phyloP scores from a whole-genome alignment of 192 early-diverging fungal species.

The Umbelopsis vinacea region DNA sequence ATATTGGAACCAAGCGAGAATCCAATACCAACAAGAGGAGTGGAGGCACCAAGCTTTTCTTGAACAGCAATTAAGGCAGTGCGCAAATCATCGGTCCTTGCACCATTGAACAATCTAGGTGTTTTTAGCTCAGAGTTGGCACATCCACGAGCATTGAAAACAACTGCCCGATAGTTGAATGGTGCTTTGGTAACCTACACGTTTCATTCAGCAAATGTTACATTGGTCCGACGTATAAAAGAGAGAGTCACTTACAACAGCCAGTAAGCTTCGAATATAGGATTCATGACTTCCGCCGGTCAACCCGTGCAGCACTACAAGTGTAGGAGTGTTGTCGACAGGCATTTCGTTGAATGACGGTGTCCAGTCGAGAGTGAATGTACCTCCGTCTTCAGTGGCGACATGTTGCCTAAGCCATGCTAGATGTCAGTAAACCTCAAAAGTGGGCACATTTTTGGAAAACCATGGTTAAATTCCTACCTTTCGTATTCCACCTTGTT shows the following conservation, averaged over 20 bases:
- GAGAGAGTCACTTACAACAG: constrained; percentile 44
- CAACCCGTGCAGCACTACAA: constrained; percentile 88
- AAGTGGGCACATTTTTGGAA: too few species aligned
- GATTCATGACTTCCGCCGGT: constrained; percentile 92
- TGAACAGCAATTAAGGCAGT: constrained; percentile 61
- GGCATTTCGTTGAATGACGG: constrained; percentile 60
- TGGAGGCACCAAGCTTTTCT: constrained; percentile 51
- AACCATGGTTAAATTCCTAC: constrained; percentile 44
- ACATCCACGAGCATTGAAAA: constrained; percentile 91
- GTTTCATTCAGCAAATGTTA: not conserved
- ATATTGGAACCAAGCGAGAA: constrained; percentile 95
- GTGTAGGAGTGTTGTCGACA: constrained; percentile 67
- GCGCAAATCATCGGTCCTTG: constrained; percentile 80
- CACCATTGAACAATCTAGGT: constrained; percentile 81
- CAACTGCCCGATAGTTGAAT: constrained; percentile 74
- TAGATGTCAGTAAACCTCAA: too few species aligned
- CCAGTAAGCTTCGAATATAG: constrained; percentile 80
- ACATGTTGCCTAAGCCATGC: constrained; percentile 47
- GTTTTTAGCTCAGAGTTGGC: constrained; percentile 80
- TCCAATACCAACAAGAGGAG: constrained; percentile 80
- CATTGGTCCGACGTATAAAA: not conserved
- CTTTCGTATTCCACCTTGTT: constrained; percentile 64
- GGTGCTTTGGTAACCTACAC: constrained; percentile 48
- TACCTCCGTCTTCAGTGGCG: constrained; percentile 81
- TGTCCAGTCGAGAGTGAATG: constrained; percentile 87